Base-by-base conservation (phyloP, 768 basidiomycete genomes). In the Wakefieldia striispora region DNA sequence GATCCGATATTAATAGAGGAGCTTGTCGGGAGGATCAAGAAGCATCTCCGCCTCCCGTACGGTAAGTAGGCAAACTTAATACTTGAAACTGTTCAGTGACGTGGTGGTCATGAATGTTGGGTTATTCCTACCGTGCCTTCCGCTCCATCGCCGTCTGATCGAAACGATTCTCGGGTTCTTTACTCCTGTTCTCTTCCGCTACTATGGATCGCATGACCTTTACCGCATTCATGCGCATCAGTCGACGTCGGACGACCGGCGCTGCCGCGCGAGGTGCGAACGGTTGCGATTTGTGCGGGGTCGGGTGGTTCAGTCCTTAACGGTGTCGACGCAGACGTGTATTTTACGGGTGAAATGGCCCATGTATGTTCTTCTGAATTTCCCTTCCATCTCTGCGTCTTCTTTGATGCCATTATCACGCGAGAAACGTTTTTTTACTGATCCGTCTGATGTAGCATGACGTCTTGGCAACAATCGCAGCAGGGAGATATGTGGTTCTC, bases 341-440 rank as follows among this genome's bases (percentile, higher is more conserved):
- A 89, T 67, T 76, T 94, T 60, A 97, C 95, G 3, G 95, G 95
- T 9, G 93, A 97, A 72, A 90, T 95, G 88, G 67, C 79, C 17
- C 94, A 95, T 69, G 91, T 92, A 68, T 44, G 82, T 68, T 55
- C 42, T 55, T 51, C 51, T 31, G 10, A 24, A 49, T 55, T 54
- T 53, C 47, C 55, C 61, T 56, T 38, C 52, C 56, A 65, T 59
- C 3, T 1, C 8, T 37, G 19, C 44, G 50, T 58, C 57, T n/a
- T 53, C 40, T 11, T 33, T 44, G 45, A 43, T n/a, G 7, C 34
- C 27, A 17, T 7, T 7, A 35, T 36, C 45, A 40, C 21, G 27
- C 41, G 14, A 47, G 38, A 16, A 21, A 13, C 20, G n/a, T 40
- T 23, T 40, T 23, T 24, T 37, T 48, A 12, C 47, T 55, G 50